Percentiles rank a stretch among this genome's conserved stretches.
These are phyloP conservation scores for Metarhizium sp. DNA, from an alignment of 2,329 filamentous ascomycete species.

Conservation along the genomic window DNA sequence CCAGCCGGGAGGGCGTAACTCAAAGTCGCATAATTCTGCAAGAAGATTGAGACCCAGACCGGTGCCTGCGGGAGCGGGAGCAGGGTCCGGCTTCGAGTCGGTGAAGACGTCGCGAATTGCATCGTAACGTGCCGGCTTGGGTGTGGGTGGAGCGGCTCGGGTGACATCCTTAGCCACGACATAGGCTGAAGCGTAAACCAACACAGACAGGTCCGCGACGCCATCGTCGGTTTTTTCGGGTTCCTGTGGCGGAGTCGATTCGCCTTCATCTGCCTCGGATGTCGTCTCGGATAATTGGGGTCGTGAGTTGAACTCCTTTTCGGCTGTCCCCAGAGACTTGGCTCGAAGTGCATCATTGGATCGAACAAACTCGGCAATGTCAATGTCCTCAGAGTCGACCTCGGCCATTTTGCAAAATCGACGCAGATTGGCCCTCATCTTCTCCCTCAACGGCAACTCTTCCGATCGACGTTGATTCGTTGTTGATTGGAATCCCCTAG, in stretches of 20 bases:
- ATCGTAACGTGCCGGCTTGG: conserved; percentile 25
- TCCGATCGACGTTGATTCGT: conserved; percentile 23
- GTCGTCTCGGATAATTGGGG: conserved; percentile 17
- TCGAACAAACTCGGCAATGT: conserved; percentile 22
- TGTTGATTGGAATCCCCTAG: conserved; percentile 31
- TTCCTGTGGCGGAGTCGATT: neutral
- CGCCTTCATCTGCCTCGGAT: conserved; percentile 16
- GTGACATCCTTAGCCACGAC: conserved; percentile 18
- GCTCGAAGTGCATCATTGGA: conserved; percentile 23
- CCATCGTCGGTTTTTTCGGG: conserved; percentile 14
- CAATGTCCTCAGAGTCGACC: conserved; percentile 23
- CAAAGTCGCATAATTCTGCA: conserved; percentile 25
- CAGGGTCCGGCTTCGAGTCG: conserved; percentile 21
- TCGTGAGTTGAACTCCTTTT: conserved; percentile 21
- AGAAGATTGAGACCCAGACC: conserved; percentile 21
- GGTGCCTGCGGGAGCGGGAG: conserved; percentile 15
- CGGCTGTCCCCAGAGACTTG: conserved; percentile 26
- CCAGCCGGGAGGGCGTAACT: conserved; percentile 16
- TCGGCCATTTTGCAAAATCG: conserved; percentile 27
- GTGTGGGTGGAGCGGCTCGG: conserved; percentile 15
- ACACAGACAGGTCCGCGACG: conserved; percentile 20
- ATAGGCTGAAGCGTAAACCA: conserved; percentile 22
- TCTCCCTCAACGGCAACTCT: conserved; percentile 23
- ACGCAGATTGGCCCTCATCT: conserved; percentile 24
- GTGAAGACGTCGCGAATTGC: conserved; percentile 34